phyloP scores from a whole-genome alignment of 805 yeast species.

The Barnettozyma siamensis region DNA sequence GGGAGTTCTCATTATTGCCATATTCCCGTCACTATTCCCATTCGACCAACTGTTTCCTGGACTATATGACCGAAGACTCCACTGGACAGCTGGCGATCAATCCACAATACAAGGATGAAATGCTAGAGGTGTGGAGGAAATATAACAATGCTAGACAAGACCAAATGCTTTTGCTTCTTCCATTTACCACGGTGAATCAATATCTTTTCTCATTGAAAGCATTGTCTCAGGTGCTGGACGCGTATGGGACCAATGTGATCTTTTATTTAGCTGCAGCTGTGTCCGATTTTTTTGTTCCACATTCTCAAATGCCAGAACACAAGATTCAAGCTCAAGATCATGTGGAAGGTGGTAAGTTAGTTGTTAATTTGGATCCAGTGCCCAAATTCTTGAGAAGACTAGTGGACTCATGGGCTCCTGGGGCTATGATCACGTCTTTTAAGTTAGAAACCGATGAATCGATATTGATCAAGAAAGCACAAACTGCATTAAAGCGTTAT shows the following conservation, averaged over 20 bases:
- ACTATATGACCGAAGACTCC: conserved; percentile 54
- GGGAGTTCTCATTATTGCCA: conserved; percentile 89
- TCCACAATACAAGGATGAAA: conserved; percentile 50
- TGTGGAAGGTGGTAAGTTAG: conserved; percentile 55
- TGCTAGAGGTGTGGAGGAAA: conserved; percentile 55
- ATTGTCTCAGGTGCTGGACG: conserved; percentile 54
- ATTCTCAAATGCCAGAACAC: conserved; percentile 81
- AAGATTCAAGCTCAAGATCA: conserved; percentile 82
- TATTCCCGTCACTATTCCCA: conserved; percentile 88
- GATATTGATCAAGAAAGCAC: conserved; percentile 69
- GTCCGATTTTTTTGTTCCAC: conserved; percentile 91
- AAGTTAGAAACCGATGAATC: conserved; percentile 83
- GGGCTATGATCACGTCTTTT: conserved; percentile 90
- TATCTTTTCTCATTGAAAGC: conserved; percentile 78
- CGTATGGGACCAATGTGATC: conserved; percentile 51
- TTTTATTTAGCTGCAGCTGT: conserved; percentile 97
- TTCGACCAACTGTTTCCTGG: conserved; percentile 78
- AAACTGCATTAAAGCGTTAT: conserved; percentile 74
- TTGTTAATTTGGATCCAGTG: conserved; percentile 88
- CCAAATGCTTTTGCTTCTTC: conserved; percentile 47
- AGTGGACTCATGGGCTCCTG: conserved; percentile 92
- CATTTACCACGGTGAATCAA: conserved; percentile 94
- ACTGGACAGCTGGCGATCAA: conserved; percentile 58
- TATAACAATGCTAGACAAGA: conserved; percentile 35
- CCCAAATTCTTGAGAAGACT: conserved; percentile 87